Evolutionary conservation across 2,329 filamentous ascomycete species (phyloP).

Genomic region (Pseudogymnoascus sp.): DNA sequence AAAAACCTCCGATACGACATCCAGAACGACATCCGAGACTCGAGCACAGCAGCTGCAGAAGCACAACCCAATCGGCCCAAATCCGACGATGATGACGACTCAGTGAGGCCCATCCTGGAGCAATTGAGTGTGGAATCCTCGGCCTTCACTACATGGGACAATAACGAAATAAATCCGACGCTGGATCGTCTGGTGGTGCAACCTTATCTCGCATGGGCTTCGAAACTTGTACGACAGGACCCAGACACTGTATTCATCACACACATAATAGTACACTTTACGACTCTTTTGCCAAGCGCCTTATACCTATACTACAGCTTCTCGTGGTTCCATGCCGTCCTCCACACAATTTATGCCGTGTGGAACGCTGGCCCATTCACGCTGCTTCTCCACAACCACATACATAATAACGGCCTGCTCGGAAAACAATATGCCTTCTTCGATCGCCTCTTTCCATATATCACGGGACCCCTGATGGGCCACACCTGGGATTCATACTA

Average conservation of each 20-base stretch:
- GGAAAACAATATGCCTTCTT: conserved; percentile 47
- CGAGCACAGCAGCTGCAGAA: neutral
- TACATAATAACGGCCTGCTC: conserved; percentile 68
- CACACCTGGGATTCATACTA: conserved; percentile 83
- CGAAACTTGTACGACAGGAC: conserved; percentile 52
- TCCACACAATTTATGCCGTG: conserved; percentile 59
- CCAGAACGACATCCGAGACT: conserved; percentile 8
- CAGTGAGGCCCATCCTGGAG: neutral
- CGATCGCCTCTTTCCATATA: conserved; percentile 64
- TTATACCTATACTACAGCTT: conserved; percentile 59
- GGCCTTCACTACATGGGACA: conserved; percentile 47
- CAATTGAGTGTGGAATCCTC: conserved; percentile 37
- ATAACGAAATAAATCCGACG: conserved; percentile 35
- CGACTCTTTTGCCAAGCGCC: conserved; percentile 64
- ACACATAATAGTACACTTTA: conserved; percentile 66
- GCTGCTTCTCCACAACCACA: conserved; percentile 78
- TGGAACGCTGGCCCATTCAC: conserved; percentile 71
- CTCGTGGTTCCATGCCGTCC: conserved; percentile 58
- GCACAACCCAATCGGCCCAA: neutral
- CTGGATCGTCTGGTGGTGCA: conserved; percentile 46
- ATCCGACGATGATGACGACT: neutral
- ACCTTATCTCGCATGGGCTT: conserved; percentile 53
- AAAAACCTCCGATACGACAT: conserved; percentile 6
- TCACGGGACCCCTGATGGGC: conserved; percentile 69
- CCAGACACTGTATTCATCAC: conserved; percentile 75